These are phyloP conservation scores for Scedosporium minutisporum DNA, from an alignment of 2,329 filamentous ascomycete genomes.

Conservation along the genomic window DNA sequence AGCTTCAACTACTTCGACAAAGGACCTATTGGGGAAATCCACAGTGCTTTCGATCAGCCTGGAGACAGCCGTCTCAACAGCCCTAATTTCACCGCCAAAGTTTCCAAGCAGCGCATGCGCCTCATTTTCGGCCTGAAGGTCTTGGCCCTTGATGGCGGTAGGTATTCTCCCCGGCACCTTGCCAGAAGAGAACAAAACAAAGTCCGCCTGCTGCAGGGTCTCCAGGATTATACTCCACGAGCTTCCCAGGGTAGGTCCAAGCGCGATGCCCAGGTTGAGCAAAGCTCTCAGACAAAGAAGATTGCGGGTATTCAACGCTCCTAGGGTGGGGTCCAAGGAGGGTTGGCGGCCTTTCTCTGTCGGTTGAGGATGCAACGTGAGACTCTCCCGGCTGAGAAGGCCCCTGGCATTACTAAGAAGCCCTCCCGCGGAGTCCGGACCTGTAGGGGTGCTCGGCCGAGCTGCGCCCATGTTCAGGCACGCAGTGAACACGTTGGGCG, in stretches of 20 bases:
- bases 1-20: slow-evolving; percentile 65
- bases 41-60: slow-evolving; percentile 85
- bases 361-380: slow-evolving; percentile 47
- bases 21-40: slow-evolving; percentile 78
- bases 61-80: slow-evolving; percentile 78
- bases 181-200: slow-evolving; percentile 62
- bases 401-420: slow-evolving; percentile 63
- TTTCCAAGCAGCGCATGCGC: slow-evolving; percentile 47
- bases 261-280: slow-evolving; percentile 87
- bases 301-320: slow-evolving; percentile 74
- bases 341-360: slow-evolving; percentile 50
- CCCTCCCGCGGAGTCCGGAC: slow-evolving; percentile 41
- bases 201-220: slow-evolving; percentile 84
- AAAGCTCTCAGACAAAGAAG: slow-evolving; percentile 81
- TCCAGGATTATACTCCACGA: slow-evolving; percentile 90
- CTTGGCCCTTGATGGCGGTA: slow-evolving; percentile 34
- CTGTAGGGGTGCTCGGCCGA: slow-evolving; percentile 32
- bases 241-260: slow-evolving; percentile 75
- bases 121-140: slow-evolving; percentile 41
- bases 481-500: slow-evolving; percentile 62
- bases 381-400: slow-evolving; percentile 62
- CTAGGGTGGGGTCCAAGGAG: slow-evolving; percentile 43
- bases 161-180: slow-evolving; percentile 44
- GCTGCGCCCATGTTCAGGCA: slow-evolving; percentile 41
- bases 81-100: slow-evolving; percentile 71